Evolutionary conservation across 495 filamentous ascomycete species (phyloP).

Genomic region (Daldinia childiae): DNA sequence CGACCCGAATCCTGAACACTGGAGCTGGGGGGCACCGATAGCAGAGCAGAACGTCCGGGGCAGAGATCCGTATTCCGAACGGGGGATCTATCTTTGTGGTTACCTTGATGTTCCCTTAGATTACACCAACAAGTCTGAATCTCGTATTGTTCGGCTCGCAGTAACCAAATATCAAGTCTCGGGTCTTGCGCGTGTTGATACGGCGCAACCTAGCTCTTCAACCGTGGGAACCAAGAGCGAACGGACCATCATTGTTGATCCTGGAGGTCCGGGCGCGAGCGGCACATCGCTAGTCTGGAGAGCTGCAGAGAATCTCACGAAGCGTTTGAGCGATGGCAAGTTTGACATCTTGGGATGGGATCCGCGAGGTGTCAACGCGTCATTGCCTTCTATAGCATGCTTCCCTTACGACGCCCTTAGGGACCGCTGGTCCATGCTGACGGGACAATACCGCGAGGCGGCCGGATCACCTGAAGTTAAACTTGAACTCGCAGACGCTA

Average conservation of each 20-base stretch:
- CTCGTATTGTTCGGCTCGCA: conserved; percentile 55
- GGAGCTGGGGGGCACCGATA: conserved; percentile 52
- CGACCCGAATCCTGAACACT: conserved; percentile 53
- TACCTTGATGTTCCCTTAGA: conserved; percentile 60
- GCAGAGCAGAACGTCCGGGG: neutral
- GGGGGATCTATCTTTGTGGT: conserved; percentile 58
- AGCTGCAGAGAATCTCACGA: conserved; percentile 47
- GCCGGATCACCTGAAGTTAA: conserved; percentile 44
- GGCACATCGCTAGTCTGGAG: conserved; percentile 54
- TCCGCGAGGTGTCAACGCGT: conserved; percentile 63
- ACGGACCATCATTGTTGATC: conserved; percentile 59
- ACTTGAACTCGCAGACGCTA: conserved; percentile 53
- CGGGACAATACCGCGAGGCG: conserved; percentile 51
- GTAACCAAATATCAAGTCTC: conserved; percentile 58
- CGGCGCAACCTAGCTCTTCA: neutral
- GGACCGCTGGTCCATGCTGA: conserved; percentile 55
- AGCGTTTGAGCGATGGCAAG: conserved; percentile 52
- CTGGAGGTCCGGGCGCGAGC: conserved; percentile 58
- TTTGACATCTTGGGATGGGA: conserved; percentile 66
- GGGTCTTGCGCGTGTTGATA: conserved; percentile 46
- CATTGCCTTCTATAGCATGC: conserved; percentile 60
- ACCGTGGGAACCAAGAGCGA: conserved; percentile 50
- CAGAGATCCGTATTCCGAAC: conserved; percentile 48
- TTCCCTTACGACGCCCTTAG: conserved; percentile 56
- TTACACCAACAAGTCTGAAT: conserved; percentile 55